These are phyloP conservation scores for Oryza punctata DNA, from an alignment of 176 grass and related monocot species.

Conservation along the genomic window DNA sequence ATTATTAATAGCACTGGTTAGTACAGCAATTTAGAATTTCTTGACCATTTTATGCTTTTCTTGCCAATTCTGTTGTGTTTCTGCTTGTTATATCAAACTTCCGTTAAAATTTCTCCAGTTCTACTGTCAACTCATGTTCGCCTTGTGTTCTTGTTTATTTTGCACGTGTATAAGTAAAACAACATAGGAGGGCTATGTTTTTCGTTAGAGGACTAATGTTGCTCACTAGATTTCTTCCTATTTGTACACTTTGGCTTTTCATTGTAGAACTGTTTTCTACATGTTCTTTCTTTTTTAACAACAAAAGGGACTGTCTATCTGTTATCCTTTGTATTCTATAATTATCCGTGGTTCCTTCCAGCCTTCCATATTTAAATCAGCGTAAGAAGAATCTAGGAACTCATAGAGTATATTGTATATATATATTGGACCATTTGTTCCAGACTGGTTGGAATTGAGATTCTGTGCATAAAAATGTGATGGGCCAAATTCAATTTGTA, in stretches of 20 bases:
- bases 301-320: background rate
- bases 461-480: background rate
- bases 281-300: background rate
- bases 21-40: conserved; percentile 38
- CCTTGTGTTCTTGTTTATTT: background rate
- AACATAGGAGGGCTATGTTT: conserved; percentile 3
- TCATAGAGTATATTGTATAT: background rate
- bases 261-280: background rate
- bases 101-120: conserved; percentile 1
- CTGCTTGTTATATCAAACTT: conserved; percentile 16
- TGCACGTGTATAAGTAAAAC: conserved; percentile 16
- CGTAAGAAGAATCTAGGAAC: background rate
- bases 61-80: conserved; percentile 24
- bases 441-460: background rate
- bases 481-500: background rate
- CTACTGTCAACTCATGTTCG: background rate
- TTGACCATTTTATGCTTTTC: conserved; percentile 16
- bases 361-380: background rate
- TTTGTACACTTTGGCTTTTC: background rate
- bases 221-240: background rate
- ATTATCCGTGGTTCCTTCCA: background rate
- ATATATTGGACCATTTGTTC: background rate
- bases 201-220: background rate
- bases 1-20: conserved; percentile 39
- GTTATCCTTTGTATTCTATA: background rate